Conservation (phyloP, 257 asterid species). For the Hygrophila difformis region DNA sequence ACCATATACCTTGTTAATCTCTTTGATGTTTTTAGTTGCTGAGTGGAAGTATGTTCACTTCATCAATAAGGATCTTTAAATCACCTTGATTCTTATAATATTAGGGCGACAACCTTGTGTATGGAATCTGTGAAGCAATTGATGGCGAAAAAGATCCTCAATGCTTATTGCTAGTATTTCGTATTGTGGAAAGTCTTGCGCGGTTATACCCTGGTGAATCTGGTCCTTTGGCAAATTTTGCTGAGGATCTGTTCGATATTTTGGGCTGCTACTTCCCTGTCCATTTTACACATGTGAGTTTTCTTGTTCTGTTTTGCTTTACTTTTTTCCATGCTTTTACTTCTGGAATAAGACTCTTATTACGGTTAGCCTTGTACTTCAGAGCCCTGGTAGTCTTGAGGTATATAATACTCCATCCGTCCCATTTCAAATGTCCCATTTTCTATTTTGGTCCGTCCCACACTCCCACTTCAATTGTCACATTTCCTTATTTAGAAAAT, state of each 20-base stretch:
- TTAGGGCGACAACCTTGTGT: constrained; percentile 67
- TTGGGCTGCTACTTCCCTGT: constrained; percentile 86
- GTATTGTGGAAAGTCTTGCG: constrained; percentile 55
- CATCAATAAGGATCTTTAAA: constrained; percentile 10
- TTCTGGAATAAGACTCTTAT: constrained; percentile 1
- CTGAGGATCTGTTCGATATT: constrained; percentile 60
- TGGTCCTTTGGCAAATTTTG: constrained; percentile 56
- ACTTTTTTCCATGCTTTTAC: constrained; percentile 5
- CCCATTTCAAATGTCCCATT: too few relatives aligned
- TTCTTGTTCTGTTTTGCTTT: constrained; percentile 12
- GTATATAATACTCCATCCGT: too few relatives aligned
- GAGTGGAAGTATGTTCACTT: neutral
- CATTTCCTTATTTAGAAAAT: too few relatives aligned
- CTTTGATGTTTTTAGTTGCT: neutral
- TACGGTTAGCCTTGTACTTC: neutral
- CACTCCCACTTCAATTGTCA: too few relatives aligned
- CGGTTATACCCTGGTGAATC: constrained; percentile 50
- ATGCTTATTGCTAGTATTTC: constrained; percentile 66
- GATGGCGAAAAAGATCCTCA: constrained; percentile 92
- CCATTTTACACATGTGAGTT: constrained; percentile 85
- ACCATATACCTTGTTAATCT: neutral
- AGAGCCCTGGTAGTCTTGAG: too few relatives aligned
- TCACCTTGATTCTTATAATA: constrained; percentile 15
- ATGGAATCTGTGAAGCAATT: constrained; percentile 79
- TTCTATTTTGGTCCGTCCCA: too few relatives aligned